A percentile compares a stretch with the other conserved stretches of the same genome.
Evolutionary conservation across 2,329 filamentous ascomycete species (phyloP).

Genomic region (Xylaria digitata): DNA sequence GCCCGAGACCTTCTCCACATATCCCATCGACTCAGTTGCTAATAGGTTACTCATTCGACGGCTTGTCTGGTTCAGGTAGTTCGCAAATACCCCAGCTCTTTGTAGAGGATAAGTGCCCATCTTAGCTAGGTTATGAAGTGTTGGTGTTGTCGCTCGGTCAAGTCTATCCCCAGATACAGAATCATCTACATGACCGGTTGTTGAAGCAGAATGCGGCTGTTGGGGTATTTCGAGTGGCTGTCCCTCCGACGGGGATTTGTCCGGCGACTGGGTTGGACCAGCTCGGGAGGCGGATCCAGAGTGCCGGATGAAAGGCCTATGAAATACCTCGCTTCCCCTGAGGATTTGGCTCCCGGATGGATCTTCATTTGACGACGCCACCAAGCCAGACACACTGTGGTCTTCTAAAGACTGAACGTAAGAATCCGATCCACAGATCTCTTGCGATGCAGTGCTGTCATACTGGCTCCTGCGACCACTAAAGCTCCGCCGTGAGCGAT

Average conservation of each 20-base stretch:
- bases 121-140: slow-evolving; percentile 65
- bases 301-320: slow-evolving; percentile 75
- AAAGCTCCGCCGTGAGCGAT: slow-evolving; percentile 68
- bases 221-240: slow-evolving; percentile 36
- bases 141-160: slow-evolving; percentile 53
- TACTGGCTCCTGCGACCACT: slow-evolving; percentile 65
- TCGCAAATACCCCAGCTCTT: slow-evolving; percentile 83
- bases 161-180: slow-evolving; percentile 44
- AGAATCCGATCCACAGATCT: slow-evolving; percentile 76
- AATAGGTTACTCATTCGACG: slow-evolving; percentile 84
- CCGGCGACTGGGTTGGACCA: slow-evolving; percentile 34
- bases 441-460: slow-evolving; percentile 60
- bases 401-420: slow-evolving; percentile 79
- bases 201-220: slow-evolving; percentile 43
- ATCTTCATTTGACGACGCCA: slow-evolving; percentile 77
- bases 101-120: slow-evolving; percentile 83
- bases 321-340: slow-evolving; percentile 87
- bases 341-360: slow-evolving; percentile 93
- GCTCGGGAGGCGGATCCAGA: slow-evolving; percentile 56
- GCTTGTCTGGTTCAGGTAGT: slow-evolving; percentile 81
- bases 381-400: slow-evolving; percentile 76
- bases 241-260: slow-evolving; percentile 35
- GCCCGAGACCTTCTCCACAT: slow-evolving; percentile 94
- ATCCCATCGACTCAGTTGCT: slow-evolving; percentile 93
- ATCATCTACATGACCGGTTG: slow-evolving; percentile 55